Evolutionary conservation across 2,329 filamentous ascomycete species (phyloP).

Genomic region (Sporothrix brasiliensis): DNA sequence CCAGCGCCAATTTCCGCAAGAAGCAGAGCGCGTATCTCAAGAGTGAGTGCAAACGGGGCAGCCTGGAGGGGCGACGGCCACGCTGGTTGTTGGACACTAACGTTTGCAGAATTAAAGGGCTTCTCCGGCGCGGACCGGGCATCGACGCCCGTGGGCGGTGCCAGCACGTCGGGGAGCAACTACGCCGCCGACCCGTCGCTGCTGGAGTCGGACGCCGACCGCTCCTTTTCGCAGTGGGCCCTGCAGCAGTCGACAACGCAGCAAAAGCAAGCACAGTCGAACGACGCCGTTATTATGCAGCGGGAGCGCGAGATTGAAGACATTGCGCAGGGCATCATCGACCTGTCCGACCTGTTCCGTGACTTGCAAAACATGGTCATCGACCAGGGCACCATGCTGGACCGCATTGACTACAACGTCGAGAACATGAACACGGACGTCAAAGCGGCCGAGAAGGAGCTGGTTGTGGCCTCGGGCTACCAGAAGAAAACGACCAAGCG

Average conservation of each 20-base stretch:
- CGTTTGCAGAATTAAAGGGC: constrained; percentile 68
- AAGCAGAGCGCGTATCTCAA: constrained; percentile 96
- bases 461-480: constrained; percentile 85
- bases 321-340: constrained; percentile 97
- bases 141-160: constrained; percentile 50
- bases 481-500: constrained; percentile 86
- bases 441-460: constrained; percentile 88
- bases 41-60: constrained; percentile 57
- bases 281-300: constrained; percentile 84
- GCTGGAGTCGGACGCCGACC: constrained; percentile 90
- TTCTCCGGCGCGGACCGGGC: constrained; percentile 62
- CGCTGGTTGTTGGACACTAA: constrained; percentile 34
- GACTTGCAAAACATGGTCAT: constrained; percentile 96
- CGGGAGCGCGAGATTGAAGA: constrained; percentile 96
- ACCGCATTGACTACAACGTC: constrained; percentile 97
- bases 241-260: constrained; percentile 74
- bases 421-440: constrained; percentile 94
- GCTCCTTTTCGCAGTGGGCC: constrained; percentile 86
- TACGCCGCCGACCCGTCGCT: constrained; percentile 75
- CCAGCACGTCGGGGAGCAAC: constrained; percentile 39
- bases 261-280: constrained; percentile 67
- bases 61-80: no score
- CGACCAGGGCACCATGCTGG: constrained; percentile 85
- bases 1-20: constrained; percentile 89
- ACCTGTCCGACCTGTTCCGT: constrained; percentile 93